Base-by-base conservation (phyloP, 129 eudicot species). In the Gnaphalium uliginosum region DNA sequence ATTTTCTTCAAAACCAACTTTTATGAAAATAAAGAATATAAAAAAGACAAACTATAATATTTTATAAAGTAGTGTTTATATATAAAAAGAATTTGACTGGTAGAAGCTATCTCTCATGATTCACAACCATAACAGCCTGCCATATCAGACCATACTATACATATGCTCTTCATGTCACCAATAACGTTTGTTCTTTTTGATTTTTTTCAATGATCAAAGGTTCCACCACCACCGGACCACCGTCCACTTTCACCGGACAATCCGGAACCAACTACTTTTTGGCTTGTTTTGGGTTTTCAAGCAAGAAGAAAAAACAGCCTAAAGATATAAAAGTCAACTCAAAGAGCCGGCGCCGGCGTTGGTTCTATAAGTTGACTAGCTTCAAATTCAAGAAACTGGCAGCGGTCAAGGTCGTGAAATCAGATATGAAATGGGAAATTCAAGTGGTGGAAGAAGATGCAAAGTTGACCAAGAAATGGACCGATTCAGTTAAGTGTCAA, bases 221-320 rank as follows among this genome's bases (percentile, higher is more conserved):
- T 39, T 51, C 15, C 73, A 24, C 67, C 73, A 24, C 67, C 69
- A 46, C 62, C 43, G 68, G 56, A 60, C 62, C 69, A 27, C 67
- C 61, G 51, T 66, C 81, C 15, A 63, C 61, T 11, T 21, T 78
- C 54, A 43, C 18, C 51, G 51, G 53, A 46, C 13, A 7, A 4
- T 19, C 35, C 65, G 77, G 67, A 73, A 67, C 71, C 75, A 26
- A 23, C 72, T 43, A 56, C 18, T 85, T 80, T 57, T 69, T 83
- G 62, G 79, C 82, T 54, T 85, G 92, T 58, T 87, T 82, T 35
- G 82, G 89, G 22, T 74, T 54, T 56, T 65, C 83, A 35, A 58
- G 66, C 51, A 17, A 63, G 59, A 9, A 1, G 9, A 2, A 56
- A 21, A 77, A 37, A 25, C 32, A 64, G 3, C 63, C 35, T 10